A percentile compares a stretch with the other conserved stretches of the same genome.
Evolutionary conservation across 2,329 filamentous ascomycete species (phyloP).

Genomic region (Chlorencoelia australis): DNA sequence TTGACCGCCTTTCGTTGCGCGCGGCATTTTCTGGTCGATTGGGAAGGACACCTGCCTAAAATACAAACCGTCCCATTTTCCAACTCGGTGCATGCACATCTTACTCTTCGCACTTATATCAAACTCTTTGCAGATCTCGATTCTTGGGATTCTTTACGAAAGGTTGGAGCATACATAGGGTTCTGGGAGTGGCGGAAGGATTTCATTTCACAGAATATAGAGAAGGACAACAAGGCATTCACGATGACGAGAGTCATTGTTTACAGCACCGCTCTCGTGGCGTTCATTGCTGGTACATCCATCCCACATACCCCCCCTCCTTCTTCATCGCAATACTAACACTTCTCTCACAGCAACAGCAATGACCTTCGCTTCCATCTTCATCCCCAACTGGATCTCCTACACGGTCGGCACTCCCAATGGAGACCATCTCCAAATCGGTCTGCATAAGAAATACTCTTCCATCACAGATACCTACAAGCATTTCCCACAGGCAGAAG

Average conservation of each 20-base stretch:
- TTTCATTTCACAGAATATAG: constrained; percentile 1
- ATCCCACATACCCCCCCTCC: constrained; percentile 13
- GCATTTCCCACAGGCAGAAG: constrained; percentile 55
- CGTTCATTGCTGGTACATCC: constrained; percentile 35
- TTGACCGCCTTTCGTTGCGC: too few relatives aligned
- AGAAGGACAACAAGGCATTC: not conserved
- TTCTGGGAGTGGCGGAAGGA: constrained; percentile 6
- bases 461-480: constrained; percentile 47
- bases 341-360: constrained; percentile 65
- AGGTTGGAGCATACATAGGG: constrained; percentile 7
- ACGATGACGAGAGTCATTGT: constrained; percentile 35
- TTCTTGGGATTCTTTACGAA: not conserved
- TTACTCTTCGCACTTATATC: too few relatives aligned
- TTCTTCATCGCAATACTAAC: not conserved
- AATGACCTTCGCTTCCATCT: constrained; percentile 60
- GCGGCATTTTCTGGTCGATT: too few relatives aligned
- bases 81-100: too few relatives aligned
- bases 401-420: constrained; percentile 43
- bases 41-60: too few relatives aligned
- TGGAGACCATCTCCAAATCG: constrained; percentile 50
- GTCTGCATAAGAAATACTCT: constrained; percentile 74
- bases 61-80: too few relatives aligned
- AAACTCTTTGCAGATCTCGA: not conserved
- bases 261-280: constrained; percentile 32
- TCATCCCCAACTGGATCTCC: constrained; percentile 61